Percentiles rank a stretch among this genome's conserved stretches.
Evolutionary conservation across 192 early-diverging fungal species (phyloP).

Genomic region (Phycomyces nitens): DNA sequence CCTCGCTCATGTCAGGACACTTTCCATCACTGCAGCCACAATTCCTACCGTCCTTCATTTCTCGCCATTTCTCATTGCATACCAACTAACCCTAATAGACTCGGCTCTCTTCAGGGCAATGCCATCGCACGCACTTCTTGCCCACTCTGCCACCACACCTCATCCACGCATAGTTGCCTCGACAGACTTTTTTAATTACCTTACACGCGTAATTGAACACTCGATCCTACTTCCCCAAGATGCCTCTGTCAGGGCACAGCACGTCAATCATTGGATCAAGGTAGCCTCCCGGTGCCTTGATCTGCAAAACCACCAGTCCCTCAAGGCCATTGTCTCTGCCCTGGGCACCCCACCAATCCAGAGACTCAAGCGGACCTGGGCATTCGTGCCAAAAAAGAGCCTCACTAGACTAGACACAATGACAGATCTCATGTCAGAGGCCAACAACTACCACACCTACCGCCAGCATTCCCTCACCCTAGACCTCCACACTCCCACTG

Average conservation of each 20-base stretch:
- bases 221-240: slow-evolving; percentile 60
- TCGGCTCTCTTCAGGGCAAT: slow-evolving; percentile 65
- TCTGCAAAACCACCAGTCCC: slow-evolving; percentile 66
- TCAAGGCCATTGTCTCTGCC: slow-evolving; percentile 68
- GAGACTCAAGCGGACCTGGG: slow-evolving; percentile 71
- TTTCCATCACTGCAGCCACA: slow-evolving; percentile 49
- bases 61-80: slow-evolving; percentile 60
- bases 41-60: slow-evolving; percentile 57
- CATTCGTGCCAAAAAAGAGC: slow-evolving; percentile 62
- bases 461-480: slow-evolving; percentile 43
- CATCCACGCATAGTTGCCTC: slow-evolving; percentile 61
- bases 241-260: slow-evolving; percentile 56
- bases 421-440: slow-evolving; percentile 60
- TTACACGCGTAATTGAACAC: slow-evolving; percentile 69
- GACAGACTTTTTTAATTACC: slow-evolving; percentile 79
- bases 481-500: slow-evolving; percentile 47
- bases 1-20: slow-evolving; percentile 46
- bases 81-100: slow-evolving; percentile 67
- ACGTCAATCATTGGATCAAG: slow-evolving; percentile 69
- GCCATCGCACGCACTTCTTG: slow-evolving; percentile 51
- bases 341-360: slow-evolving; percentile 68
- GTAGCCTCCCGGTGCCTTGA: slow-evolving; percentile 58
- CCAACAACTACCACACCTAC: slow-evolving; percentile 67
- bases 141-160: slow-evolving; percentile 61
- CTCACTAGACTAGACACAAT: slow-evolving; percentile 52